Evolutionary conservation across 768 basidiomycete species (phyloP), one percentile per base, ranked within the genome.

Genomic region (Lactifluus rugatus): DNA sequence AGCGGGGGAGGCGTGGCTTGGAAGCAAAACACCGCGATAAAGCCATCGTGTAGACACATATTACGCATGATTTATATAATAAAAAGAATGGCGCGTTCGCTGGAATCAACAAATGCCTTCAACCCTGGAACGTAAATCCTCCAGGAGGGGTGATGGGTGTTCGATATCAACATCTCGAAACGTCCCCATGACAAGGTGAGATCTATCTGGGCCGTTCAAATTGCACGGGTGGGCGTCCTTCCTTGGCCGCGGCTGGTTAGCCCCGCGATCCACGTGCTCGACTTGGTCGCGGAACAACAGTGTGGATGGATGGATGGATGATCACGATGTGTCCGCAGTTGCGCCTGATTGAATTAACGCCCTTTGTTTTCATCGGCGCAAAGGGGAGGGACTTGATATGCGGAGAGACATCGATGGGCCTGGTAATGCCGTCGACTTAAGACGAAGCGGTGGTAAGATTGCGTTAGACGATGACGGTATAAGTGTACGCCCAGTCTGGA

Each of bases 61-160:
- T 52, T 52, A 41, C 41, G n/a, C 28, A 32, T 14, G n/a, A 5
- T 44, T 52, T 44, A 52, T 42, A 42, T 44, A 21, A 14, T 14
- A 5, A 32, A 42, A 4, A 1, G 25, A 9, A 26, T 3, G 50
- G 21, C 19, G 21, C 23, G 47, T 9, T 55, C 8, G 46, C 11
- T 25, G 36, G 25, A 17, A n/a, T n/a, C n/a, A 5, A 39, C n/a
- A 32, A 34, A 48, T 37, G 39, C n/a, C 21, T 19, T 48, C 46
- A 4, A 26, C 36, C 41, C 36, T 39, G 44, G 48, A 56, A 50
- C 39, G 55, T 44, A 56, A 31, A 56, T 56, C 55, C 17, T 56
- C 48, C 41, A 50, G 41, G 41, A 25, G 17, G 9, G 19, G 5
- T 17, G 37, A 53, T 31, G 48, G 26, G 17, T 17, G 17, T 56